A percentile compares a stretch with the other conserved stretches of the same genome.
Conservation (phyloP, 306 rosid genomes). For the Nissolia schottii region DNA sequence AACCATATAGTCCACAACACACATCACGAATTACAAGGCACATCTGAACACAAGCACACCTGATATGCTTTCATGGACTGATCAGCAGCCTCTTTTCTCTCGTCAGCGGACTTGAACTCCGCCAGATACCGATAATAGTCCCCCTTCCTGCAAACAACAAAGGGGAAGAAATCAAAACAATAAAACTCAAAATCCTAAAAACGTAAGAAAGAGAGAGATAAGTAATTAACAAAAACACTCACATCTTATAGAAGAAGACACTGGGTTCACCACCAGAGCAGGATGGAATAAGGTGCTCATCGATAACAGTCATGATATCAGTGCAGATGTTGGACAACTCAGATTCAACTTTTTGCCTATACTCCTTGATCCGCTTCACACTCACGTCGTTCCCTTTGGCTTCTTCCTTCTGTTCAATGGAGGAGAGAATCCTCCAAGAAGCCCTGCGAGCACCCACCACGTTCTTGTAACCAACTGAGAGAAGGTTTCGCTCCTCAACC, state of each 20-base stretch:
- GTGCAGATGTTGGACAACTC: slow-evolving; percentile 45
- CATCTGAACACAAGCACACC: slow-evolving; percentile 28
- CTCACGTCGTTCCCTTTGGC: slow-evolving; percentile 43
- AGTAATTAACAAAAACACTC: not conserved
- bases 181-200: not conserved
- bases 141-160: slow-evolving; percentile 46
- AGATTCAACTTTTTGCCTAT: slow-evolving; percentile 47
- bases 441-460: slow-evolving; percentile 61
- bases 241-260: slow-evolving; percentile 59
- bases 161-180: not conserved
- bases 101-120: slow-evolving; percentile 42
- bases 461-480: slow-evolving; percentile 55
- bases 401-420: slow-evolving; percentile 59
- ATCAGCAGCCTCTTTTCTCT: slow-evolving; percentile 59
- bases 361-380: slow-evolving; percentile 48
- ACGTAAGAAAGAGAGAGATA: not conserved
- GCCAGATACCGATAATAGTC: slow-evolving; percentile 59
- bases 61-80: slow-evolving; percentile 55
- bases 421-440: slow-evolving; percentile 61
- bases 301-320: slow-evolving; percentile 53
- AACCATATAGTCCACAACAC: not conserved
- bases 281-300: slow-evolving; percentile 51
- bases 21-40: not conserved
- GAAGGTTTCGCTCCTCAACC: slow-evolving; percentile 55
- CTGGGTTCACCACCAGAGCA: slow-evolving; percentile 37